phyloP scores from a whole-genome alignment of 2,329 filamentous ascomycete genomes.

The Colletotrichum sublineola region DNA sequence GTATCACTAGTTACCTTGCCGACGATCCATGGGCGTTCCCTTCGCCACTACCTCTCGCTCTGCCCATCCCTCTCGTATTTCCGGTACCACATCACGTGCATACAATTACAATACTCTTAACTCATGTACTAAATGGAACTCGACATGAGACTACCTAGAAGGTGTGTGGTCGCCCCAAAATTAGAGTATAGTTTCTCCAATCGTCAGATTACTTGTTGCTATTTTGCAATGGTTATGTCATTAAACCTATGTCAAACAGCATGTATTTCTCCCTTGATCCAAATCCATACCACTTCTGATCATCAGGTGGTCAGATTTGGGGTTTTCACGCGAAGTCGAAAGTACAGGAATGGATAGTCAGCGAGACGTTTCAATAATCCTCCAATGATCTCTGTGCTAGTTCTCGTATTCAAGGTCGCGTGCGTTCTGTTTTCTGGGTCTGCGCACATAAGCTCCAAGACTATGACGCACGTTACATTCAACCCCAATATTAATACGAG shows the following conservation, averaged over 20 bases:
- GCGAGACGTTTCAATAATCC: constrained; percentile 2
- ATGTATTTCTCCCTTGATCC: not conserved
- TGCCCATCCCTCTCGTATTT: constrained; percentile 5
- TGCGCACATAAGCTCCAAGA: constrained; percentile 21
- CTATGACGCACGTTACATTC: constrained; percentile 34
- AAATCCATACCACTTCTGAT: not conserved
- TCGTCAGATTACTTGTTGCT: constrained; percentile 6
- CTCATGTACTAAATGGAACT: not conserved
- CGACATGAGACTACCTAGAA: not conserved
- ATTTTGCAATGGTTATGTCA: not conserved
- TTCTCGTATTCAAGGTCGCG: constrained; percentile 40
- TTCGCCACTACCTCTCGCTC: constrained; percentile 16
- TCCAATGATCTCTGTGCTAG: not conserved
- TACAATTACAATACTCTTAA: constrained; percentile 8
- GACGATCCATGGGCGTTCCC: constrained; percentile 24
- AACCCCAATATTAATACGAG: constrained; percentile 33
- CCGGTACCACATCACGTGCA: constrained; percentile 4
- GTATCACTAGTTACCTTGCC: not conserved
- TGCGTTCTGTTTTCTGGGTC: constrained; percentile 30
- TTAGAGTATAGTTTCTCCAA: not conserved
- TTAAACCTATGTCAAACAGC: not conserved
- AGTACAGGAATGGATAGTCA: not conserved
- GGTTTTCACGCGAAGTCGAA: not conserved
- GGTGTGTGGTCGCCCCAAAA: not conserved
- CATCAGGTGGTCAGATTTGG: not conserved